Evolutionary conservation across 306 rosid species (phyloP).

Genomic region (Cotoneaster glaucophyllus): DNA sequence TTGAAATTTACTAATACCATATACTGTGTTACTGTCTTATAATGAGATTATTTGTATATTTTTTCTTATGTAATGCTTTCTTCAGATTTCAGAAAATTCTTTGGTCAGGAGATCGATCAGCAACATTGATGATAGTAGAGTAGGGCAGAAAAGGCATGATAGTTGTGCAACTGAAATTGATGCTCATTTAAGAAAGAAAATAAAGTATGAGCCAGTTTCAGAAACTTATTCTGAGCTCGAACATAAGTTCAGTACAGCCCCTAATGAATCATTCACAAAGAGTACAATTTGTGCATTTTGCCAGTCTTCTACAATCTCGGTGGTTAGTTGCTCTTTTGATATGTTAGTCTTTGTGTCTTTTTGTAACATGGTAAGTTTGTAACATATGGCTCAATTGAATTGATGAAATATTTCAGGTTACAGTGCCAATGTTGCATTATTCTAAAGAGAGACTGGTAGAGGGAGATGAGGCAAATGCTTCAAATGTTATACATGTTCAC

Average conservation of each 20-base stretch:
- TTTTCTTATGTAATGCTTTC: conserved; percentile 4
- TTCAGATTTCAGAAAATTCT: conserved; percentile 35
- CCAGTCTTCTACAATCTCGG: conserved; percentile 60
- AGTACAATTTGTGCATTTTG: conserved; percentile 67
- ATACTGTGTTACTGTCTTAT: neutral
- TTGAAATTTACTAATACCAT: neutral
- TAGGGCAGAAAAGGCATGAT: conserved; percentile 1
- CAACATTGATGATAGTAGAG: conserved; percentile 25
- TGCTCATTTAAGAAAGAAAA: conserved; percentile 41
- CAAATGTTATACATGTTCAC: conserved; percentile 74
- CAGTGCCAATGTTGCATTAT: conserved; percentile 77
- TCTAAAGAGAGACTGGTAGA: conserved; percentile 43
- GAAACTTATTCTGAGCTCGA: conserved; percentile 6
- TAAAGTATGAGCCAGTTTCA: conserved; percentile 10
- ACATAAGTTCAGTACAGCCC: neutral
- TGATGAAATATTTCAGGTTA: conserved; percentile 39
- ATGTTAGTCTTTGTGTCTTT: neutral
- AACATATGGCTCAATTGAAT: neutral
- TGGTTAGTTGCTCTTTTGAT: conserved; percentile 33
- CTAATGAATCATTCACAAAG: conserved; percentile 13
- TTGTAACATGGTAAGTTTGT: neutral
- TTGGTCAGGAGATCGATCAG: conserved; percentile 31
- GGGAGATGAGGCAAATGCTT: conserved; percentile 48
- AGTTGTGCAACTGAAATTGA: conserved; percentile 41
- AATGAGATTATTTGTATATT: neutral